Base-by-base conservation (phyloP, 352 stramenopile species). In the Globisporangium splendens region DNA sequence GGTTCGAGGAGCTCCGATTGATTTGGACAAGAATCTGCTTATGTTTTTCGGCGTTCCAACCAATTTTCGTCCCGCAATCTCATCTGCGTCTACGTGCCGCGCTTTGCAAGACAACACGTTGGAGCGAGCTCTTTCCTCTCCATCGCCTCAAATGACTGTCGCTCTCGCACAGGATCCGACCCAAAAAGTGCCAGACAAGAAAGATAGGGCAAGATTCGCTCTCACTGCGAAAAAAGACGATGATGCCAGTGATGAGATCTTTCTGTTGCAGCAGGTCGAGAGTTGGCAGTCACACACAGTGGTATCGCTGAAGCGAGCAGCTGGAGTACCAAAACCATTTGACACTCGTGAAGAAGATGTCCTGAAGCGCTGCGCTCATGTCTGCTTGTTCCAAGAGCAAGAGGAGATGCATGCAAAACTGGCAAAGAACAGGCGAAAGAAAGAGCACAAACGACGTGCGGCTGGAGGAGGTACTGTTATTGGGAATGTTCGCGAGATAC, bases 31-130 rank as follows among this genome's bases (percentile, higher is more conserved):
- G 50, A 88, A 77, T 53, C 44, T 93, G 52, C 70, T 91, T 21
- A 77, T 84, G 73, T 84, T 90, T 24, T 79, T 93, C 24, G 83
- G 80, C 3, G 81, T 93, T n/a, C 83, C 83, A 18, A 83, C 73
- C 17, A 93, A 93, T 51, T 93, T 80, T 46, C 79, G 83, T 13
- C 77, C 77, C 8, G 79, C 83, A 3, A 77, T 93, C 2, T 89
- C 79, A 4, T 84, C 81, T 0, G 66, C 70, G 2, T 68, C 74
- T 1, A 78, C 72, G 1, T 88, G 75, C 10, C 67, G 75, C 31
- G 51, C 61, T 1, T 62, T 93, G 10, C 53, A 84, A 20, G 59
- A 64, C 7, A 87, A 91, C 52, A 84, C 79, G 3, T 78, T 93
- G 63, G 73, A 83, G 39, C 72, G 91, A 38, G 75, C 79, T 10